Base-by-base conservation (phyloP, 345 rosid species). In the Brassica cretica region DNA sequence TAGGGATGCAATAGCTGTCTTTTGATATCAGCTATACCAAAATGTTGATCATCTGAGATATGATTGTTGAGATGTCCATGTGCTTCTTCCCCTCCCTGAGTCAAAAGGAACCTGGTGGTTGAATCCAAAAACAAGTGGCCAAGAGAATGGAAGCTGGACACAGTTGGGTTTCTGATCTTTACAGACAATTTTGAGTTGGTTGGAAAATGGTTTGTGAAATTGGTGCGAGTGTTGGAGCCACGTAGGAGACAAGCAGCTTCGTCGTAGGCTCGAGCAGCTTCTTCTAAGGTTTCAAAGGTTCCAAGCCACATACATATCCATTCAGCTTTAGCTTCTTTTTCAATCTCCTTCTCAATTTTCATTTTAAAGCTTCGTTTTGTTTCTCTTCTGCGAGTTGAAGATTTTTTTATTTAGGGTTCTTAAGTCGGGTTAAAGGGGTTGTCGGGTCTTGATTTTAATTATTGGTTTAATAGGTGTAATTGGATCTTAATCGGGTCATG, bases 221-320 rank as follows among this genome's bases (percentile, higher is more conserved):
- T 94, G 78, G 96, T 91, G 7, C 96, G 86, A 2, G 98, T 88
- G 12, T 91, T 93, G 7, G 93, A 86, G 15, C 98, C 98, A 2
- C 97, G 92, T 44, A 93, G 87, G 76, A 91, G 91, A 71, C 84
- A 90, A 5, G 98, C 98, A 46, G 96, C 97, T 81, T 90, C 97
- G 56, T 91, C 98, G 25, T 93, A 93, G 14, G 97, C 97, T 33
- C 86, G 86, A 2, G 98, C 98, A 30, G 98, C 98, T 73, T 91
- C 95, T 70, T 89, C 95, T 1, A 92, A 93, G 0, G 94, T 85
- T 46, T 91, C 85, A 8, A 91, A 93, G 2, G 97, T 93, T 33
- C 97, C 98, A 0, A 93, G 89, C 97, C 97, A 93, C 98, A 93
- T 89, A 37, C 98, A 87, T 64, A 89, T 93, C 88, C n/a, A n/a